Evolutionary conservation across 2,329 filamentous ascomycete genomes (phyloP).

Genomic region (Neofusicoccum parvum): DNA sequence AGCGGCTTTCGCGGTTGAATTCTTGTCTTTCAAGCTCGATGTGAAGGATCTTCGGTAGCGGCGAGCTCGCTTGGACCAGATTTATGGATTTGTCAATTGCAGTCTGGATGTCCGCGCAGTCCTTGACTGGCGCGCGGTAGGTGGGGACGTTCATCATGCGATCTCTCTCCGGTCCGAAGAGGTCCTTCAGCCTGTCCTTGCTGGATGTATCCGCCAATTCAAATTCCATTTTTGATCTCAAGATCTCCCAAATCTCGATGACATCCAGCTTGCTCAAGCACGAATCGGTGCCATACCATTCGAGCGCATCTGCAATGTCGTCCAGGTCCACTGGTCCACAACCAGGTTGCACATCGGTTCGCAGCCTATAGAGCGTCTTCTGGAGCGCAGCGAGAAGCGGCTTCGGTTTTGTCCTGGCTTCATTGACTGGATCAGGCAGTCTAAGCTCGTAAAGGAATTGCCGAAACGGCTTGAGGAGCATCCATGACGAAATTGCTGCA

Average conservation of each 20-base stretch:
- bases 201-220: slow-evolving; percentile 52
- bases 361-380: slow-evolving; percentile 54
- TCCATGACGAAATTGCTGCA: slow-evolving; percentile 59
- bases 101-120: slow-evolving; percentile 43
- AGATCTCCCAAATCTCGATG: slow-evolving; percentile 57
- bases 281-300: slow-evolving; percentile 44
- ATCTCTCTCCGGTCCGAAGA: slow-evolving; percentile 49
- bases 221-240: slow-evolving; percentile 55
- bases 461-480: slow-evolving; percentile 62
- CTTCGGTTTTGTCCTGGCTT: slow-evolving; percentile 51
- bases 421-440: slow-evolving; percentile 48
- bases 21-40: slow-evolving; percentile 61
- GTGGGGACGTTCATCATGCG: slow-evolving; percentile 28
- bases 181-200: slow-evolving; percentile 42
- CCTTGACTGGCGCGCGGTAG: slow-evolving; percentile 40
- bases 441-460: slow-evolving; percentile 55
- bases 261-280: slow-evolving; percentile 51
- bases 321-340: slow-evolving; percentile 37
- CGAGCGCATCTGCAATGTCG: slow-evolving; percentile 39
- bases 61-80: slow-evolving; percentile 27
- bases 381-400: slow-evolving; percentile 55
- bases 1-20: slow-evolving; percentile 56
- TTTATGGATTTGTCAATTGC: slow-evolving; percentile 40
- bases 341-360: slow-evolving; percentile 44
- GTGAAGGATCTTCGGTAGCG: slow-evolving; percentile 53